Conservation (phyloP, 2,329 filamentous ascomycete genomes). For the Colletotrichum brevisporum region DNA sequence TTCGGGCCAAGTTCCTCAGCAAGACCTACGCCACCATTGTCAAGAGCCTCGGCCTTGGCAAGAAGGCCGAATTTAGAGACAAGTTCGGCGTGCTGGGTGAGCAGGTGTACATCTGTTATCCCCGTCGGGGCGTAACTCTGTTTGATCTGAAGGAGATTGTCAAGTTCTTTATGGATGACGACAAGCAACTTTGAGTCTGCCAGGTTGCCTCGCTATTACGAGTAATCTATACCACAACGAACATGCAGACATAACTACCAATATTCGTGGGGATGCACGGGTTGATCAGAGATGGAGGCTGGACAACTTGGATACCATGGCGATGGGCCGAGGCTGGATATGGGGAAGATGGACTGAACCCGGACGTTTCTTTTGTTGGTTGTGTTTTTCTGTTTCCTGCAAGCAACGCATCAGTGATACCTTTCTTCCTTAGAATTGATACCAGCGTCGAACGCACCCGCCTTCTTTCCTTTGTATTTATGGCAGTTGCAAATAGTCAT, state of each 20-base stretch:
- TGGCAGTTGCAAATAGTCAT: not conserved
- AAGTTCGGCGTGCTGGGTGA: constrained; percentile 91
- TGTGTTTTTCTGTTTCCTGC: too few relatives aligned
- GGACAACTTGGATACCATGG: not conserved
- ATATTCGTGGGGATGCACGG: too few relatives aligned
- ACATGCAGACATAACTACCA: too few relatives aligned
- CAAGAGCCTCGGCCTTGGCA: constrained; percentile 84
- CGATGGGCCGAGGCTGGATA: too few relatives aligned
- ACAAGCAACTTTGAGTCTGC: constrained; percentile 14
- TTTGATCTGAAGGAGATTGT: constrained; percentile 88
- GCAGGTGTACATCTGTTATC: constrained; percentile 91
- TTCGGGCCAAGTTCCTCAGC: constrained; percentile 84
- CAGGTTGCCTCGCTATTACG: too few relatives aligned
- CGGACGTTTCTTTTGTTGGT: too few relatives aligned
- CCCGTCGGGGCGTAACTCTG: constrained; percentile 85
- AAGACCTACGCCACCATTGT: constrained; percentile 87
- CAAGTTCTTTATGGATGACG: constrained; percentile 87
- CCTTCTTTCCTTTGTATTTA: not conserved
- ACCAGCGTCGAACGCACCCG: constrained; percentile 26
- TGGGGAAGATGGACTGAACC: not conserved
- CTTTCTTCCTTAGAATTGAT: constrained; percentile 24
- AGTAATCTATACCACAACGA: too few relatives aligned
- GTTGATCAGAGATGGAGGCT: too few relatives aligned
- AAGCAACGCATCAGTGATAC: constrained; percentile 21
- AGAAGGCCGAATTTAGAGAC: constrained; percentile 90